Percentiles rank a stretch among this genome's conserved stretches.
Evolutionary conservation across 2,329 filamentous ascomycete species (phyloP).

Genomic region (Albifimbria verrucaria): DNA sequence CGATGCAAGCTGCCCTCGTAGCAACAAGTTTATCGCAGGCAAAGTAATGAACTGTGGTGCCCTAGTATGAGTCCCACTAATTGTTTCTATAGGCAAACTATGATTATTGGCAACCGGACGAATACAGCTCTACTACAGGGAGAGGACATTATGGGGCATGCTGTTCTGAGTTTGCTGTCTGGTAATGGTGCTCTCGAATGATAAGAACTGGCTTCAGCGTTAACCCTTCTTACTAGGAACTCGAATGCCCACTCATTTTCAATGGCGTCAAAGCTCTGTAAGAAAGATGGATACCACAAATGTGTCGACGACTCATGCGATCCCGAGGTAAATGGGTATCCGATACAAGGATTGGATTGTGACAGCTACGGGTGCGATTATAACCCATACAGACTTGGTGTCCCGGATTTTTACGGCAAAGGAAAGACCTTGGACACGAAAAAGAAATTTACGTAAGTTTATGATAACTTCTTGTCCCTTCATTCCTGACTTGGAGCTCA

Average conservation of each 20-base stretch:
- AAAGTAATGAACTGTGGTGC: conserved; percentile 16
- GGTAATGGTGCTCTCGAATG: conserved; percentile 19
- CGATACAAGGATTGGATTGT: no score
- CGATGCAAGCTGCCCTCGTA: conserved; percentile 42
- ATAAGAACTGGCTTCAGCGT: not conserved
- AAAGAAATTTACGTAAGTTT: conserved; percentile 23
- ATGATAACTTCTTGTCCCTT: not conserved
- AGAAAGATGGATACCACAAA: conserved; percentile 34
- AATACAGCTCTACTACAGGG: conserved; percentile 14
- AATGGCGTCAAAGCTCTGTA: conserved; percentile 43
- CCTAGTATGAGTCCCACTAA: not conserved
- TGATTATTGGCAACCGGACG: conserved; percentile 17
- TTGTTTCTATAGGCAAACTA: conserved; percentile 14
- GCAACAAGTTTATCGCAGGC: conserved; percentile 48
- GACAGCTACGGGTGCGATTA: conserved; percentile 37
- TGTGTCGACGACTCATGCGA: conserved; percentile 32
- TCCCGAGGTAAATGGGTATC: no score
- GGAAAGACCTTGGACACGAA: conserved; percentile 26
- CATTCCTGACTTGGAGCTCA: not conserved
- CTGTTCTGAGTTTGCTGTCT: conserved; percentile 51
- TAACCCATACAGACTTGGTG: conserved; percentile 32
- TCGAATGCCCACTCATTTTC: conserved; percentile 35
- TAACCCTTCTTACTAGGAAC: conserved; percentile 15
- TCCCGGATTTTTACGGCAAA: conserved; percentile 25
- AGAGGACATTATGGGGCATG: conserved; percentile 36